phyloP scores from a whole-genome alignment of 139 green algal species.

The Coccomyxa sp. region DNA sequence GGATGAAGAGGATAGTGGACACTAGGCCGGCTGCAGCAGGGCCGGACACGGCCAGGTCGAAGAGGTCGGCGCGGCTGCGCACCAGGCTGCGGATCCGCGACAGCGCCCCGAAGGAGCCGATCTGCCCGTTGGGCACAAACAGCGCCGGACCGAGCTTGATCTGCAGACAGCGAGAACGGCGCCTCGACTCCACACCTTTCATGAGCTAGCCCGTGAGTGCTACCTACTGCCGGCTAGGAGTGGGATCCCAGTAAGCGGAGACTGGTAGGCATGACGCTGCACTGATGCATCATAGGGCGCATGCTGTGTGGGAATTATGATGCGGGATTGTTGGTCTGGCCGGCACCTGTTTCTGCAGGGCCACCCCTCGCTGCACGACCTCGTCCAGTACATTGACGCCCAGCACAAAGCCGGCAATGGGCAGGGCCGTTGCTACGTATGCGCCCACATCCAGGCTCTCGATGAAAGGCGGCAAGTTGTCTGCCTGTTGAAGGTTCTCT shows the following conservation, averaged over 20 bases:
- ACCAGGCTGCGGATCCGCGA: conserved; percentile 77
- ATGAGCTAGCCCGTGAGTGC: too few relatives aligned
- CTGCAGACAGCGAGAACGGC: conserved; percentile 1
- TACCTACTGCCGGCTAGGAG: too few relatives aligned
- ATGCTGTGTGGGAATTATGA: too few relatives aligned
- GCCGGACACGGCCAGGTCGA: conserved; percentile 77
- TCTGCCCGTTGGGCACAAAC: conserved; percentile 86
- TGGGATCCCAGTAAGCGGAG: neutral
- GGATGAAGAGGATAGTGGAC: conserved; percentile 51
- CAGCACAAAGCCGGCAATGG: conserved; percentile 50
- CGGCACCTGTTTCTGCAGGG: conserved; percentile 18
- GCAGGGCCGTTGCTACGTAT: conserved; percentile 67
- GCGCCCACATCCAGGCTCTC: conserved; percentile 67
- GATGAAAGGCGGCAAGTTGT: conserved; percentile 59
- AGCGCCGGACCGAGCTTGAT: conserved; percentile 76
- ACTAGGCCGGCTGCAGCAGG: conserved; percentile 49
- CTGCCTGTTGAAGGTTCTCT: conserved; percentile 48
- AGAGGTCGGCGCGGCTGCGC: conserved; percentile 57
- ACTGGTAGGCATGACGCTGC: neutral
- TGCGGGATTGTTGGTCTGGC: too few relatives aligned
- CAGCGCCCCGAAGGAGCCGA: conserved; percentile 87
- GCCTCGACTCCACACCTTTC: too few relatives aligned
- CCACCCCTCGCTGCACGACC: conserved; percentile 60
- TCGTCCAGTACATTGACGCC: conserved; percentile 77
- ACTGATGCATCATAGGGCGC: too few relatives aligned